These are phyloP conservation scores for Eucommia ulmoides DNA, from an alignment of 257 asterid genomes.

Conservation along the genomic window DNA sequence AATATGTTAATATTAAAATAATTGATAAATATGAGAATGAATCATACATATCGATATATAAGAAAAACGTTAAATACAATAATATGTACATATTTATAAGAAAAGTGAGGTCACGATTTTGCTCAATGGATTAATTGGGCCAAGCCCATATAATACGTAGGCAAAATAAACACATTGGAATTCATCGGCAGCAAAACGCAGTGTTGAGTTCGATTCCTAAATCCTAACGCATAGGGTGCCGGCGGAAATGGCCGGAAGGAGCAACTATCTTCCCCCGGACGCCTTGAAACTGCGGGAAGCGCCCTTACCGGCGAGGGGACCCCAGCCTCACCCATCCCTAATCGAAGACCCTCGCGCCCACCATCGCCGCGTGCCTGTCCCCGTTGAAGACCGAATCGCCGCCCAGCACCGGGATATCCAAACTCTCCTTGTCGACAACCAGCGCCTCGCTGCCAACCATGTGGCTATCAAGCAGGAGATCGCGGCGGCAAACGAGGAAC, in stretches of 20 bases:
- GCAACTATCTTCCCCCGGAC: conserved; percentile 9
- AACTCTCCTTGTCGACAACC: conserved; percentile 62
- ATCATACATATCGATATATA: no score
- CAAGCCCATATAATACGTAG: no score
- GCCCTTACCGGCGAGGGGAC: not conserved
- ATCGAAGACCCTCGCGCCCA: conserved; percentile 16
- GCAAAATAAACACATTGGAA: no score
- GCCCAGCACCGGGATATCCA: conserved; percentile 55
- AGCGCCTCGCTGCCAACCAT: conserved; percentile 54
- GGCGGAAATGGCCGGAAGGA: conserved; percentile 25
- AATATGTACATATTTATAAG: no score
- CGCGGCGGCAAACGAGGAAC: conserved; percentile 44
- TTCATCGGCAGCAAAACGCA: no score
- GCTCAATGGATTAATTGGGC: no score
- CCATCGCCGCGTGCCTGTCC: conserved; percentile 14
- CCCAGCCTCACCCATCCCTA: conserved; percentile 6
- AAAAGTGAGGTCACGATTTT: no score
- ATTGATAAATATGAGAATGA: no score
- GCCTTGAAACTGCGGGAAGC: conserved; percentile 9
- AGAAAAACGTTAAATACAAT: no score
- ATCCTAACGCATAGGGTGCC: no score
- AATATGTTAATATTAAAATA: no score
- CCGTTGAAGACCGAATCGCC: conserved; percentile 35
- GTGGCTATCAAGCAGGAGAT: conserved; percentile 59
- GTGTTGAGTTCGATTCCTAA: no score